Base-by-base conservation (phyloP, 768 basidiomycete species). In the Auriscalpium vulgare region DNA sequence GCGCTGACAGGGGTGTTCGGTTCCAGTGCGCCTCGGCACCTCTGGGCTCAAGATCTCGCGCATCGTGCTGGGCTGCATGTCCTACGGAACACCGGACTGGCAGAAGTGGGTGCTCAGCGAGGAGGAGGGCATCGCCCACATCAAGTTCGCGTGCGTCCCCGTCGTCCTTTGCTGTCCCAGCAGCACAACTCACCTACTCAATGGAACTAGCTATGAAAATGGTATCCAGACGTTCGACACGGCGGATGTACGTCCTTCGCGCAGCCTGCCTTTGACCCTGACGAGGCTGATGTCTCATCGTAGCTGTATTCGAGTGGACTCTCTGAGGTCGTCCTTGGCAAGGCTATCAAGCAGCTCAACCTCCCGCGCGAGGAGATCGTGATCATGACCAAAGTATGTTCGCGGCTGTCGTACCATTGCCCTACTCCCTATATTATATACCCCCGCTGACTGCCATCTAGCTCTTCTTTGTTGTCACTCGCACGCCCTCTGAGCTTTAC, bases 21-120 rank as follows among this genome's bases (percentile, higher is more conserved):
- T 29, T 29, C 4, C 4, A 46, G 52, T 37, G 8, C 52, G 52
- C 16, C 40, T 53, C 16, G 52, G 51, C 21, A 46, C 16, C 8
- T 53, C 52, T 10, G 44, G 52, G 14, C 34, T 53, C 16, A 44
- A 46, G 29, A 43, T 53, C 19, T 53, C 52, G 29, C 38, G 52
- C 4, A 23, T 53, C 37, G 63, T 68, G 36, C 63, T 68, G 2
- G 68, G 66, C 8, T 65, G 63, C 51, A 65, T 66, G 65, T 50
- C 52, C n/a, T 69, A 69, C 50, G 68, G 68, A 10, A 49, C 40
- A 36, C 16, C 47, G 17, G 56, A 56, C 16, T 66, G 65, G 65
- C 59, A 45, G 50, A 37, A 43, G 19, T 77, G 75, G 76, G 67
- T 74, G 9, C 59, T 72, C 2, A 60, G 57, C 10, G 71, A 77